phyloP scores from a whole-genome alignment of 2,329 filamentous ascomycete species.

The Geoglossum cookeanum region DNA sequence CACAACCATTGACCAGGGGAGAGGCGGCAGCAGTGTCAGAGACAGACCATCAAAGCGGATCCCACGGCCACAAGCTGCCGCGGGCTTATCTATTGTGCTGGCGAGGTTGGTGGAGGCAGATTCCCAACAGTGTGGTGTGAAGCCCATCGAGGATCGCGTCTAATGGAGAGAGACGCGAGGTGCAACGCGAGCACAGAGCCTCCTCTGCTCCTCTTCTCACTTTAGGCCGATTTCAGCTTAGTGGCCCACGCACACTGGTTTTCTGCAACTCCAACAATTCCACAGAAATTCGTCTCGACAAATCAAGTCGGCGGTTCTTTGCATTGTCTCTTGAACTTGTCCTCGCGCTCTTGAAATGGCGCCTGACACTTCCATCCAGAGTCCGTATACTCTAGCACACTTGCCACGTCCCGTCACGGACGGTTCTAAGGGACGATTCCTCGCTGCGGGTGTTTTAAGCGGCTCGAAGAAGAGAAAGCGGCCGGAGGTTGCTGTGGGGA shows the following conservation, averaged over 20 bases:
- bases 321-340: neutral
- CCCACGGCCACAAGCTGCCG: neutral
- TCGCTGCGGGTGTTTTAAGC: slow-evolving; percentile 37
- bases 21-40: neutral
- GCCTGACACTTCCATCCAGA: slow-evolving; percentile 41
- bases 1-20: neutral
- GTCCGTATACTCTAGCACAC: slow-evolving; percentile 42
- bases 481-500: slow-evolving; percentile 41
- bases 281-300: neutral
- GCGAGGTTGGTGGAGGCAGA: too few relatives aligned
- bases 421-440: slow-evolving; percentile 30
- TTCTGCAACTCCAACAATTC: neutral
- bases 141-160: neutral
- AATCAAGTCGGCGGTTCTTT: neutral
- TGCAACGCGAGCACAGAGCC: neutral
- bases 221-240: neutral
- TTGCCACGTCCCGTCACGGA: slow-evolving; percentile 38
- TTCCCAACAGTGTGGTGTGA: neutral
- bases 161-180: neutral
- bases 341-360: slow-evolving; percentile 14
- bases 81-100: neutral
- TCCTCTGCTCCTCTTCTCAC: neutral
- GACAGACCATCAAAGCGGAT: neutral
- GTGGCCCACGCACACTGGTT: neutral
- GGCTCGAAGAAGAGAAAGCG: slow-evolving; percentile 42